Evolutionary conservation across 768 basidiomycete genomes (phyloP).

Genomic region (Pleurotus platypus): DNA sequence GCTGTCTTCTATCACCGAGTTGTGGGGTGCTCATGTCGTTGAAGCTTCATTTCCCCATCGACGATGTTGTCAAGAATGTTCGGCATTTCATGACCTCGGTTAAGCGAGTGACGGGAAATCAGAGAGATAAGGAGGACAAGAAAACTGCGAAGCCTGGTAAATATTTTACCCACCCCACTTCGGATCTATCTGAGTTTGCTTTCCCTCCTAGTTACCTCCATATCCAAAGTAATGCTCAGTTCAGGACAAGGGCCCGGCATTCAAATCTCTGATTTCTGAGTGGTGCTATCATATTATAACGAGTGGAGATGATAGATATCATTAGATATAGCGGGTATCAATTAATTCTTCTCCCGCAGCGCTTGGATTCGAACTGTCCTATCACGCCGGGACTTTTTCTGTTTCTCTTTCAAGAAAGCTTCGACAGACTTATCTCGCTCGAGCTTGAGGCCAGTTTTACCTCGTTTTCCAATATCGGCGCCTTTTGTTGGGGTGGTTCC

Average conservation of each 20-base stretch:
- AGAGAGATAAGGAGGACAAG: slow-evolving; percentile 47
- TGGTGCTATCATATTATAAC: slow-evolving; percentile 11
- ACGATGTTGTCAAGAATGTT: slow-evolving; percentile 77
- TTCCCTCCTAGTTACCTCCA: slow-evolving; percentile 55
- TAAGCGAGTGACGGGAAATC: slow-evolving; percentile 70
- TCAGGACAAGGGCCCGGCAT: slow-evolving; percentile 89
- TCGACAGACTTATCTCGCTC: slow-evolving; percentile 9
- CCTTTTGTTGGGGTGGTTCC: slow-evolving; percentile 28
- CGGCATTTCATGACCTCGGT: slow-evolving; percentile 73
- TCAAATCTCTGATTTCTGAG: slow-evolving; percentile 72
- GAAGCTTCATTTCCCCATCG: slow-evolving; percentile 70
- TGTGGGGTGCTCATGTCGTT: not conserved
- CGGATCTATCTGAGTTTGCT: slow-evolving; percentile 1
- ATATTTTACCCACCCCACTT: slow-evolving; percentile 13
- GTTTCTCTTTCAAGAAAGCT: slow-evolving; percentile 30
- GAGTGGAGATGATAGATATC: slow-evolving; percentile 9
- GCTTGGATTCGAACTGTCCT: slow-evolving; percentile 10
- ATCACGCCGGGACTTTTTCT: slow-evolving; percentile 29
- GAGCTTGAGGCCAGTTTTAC: slow-evolving; percentile 29
- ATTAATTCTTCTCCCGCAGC: slow-evolving; percentile 4
- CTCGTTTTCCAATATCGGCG: slow-evolving; percentile 55
- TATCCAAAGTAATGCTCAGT: slow-evolving; percentile 81
- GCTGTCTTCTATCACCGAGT: slow-evolving; percentile 16
- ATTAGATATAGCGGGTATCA: not conserved
- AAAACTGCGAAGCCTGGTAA: slow-evolving; percentile 48